Base-by-base conservation (phyloP, 352 stramenopile species). In the Saprolegnia parasitica region DNA sequence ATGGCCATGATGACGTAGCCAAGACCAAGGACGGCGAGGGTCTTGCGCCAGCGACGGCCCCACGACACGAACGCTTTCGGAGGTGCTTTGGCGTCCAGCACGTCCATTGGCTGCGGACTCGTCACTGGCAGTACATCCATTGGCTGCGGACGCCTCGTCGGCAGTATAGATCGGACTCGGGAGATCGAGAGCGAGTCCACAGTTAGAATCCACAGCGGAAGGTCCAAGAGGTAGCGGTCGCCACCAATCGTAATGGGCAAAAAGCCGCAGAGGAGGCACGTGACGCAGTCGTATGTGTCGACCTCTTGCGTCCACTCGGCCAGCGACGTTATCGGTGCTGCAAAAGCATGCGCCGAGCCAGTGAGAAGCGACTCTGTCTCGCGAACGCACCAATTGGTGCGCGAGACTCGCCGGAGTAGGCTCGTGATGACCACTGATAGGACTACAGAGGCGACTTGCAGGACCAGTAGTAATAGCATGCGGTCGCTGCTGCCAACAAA, bases 201-300 rank as follows among this genome's bases (percentile, higher is more conserved):
- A 24, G 29, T 16, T 11, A 65, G 11, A n/a, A 54, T 26, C 60
- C 60, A 67, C 8, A 67, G 39, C 39, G 56, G 56, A 3, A 67
- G 15, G 29, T 67, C 60, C 3, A 67, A 67, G n/a, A 32, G 6
- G 18, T 55, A 67, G 3, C 42, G 35, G 6, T 56, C 6, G 16
- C 29, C 29, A 21, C n/a, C 5, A n/a, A 15, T 52, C 26, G 15
- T 56, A 23, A 67, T 21, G 6, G 60, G 60, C 5, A 67, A 11
- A 16, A 67, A 32, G 13, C 60, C 60, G 24, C 37, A 55, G 16
- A 56, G 8, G 8, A 67, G 24, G n/a, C 60, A 54, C 3, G 60
- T 52, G 21, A 56, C 60, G 4, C 23, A 5, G 29, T 67, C 39
- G 32, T 58, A 58, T 16, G 16, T 15, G 8, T 46, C n/a, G 39